phyloP scores from a whole-genome alignment of 495 filamentous ascomycete species.

The Polyplosphaeria fusca region DNA sequence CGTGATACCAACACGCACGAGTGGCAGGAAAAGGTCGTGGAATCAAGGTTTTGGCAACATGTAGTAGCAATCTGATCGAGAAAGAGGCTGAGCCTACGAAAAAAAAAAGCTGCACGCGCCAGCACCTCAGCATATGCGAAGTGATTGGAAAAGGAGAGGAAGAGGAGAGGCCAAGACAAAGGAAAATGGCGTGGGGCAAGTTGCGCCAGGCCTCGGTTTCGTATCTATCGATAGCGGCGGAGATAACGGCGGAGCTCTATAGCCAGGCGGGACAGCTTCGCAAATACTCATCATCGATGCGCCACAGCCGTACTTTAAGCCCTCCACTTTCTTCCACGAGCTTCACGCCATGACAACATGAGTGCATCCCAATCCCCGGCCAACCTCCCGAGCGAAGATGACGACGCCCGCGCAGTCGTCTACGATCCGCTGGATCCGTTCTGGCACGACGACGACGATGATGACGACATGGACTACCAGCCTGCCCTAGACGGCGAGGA shows the following conservation, averaged over 20 bases:
- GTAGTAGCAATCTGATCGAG: too few relatives aligned
- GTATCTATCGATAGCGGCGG: too few relatives aligned
- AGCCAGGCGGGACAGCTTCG: background rate
- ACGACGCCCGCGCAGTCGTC: conserved; percentile 14
- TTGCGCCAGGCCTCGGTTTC: too few relatives aligned
- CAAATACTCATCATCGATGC: background rate
- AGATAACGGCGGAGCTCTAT: background rate
- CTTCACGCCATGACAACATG: background rate
- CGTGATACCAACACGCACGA: too few relatives aligned
- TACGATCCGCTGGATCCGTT: conserved; percentile 26
- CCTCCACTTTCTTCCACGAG: background rate
- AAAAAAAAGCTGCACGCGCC: too few relatives aligned
- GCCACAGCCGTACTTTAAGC: background rate
- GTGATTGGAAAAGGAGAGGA: too few relatives aligned
- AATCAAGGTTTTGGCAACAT: too few relatives aligned
- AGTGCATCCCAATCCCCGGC: conserved; percentile 12
- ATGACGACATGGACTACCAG: conserved; percentile 33
- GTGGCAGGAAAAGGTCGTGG: too few relatives aligned
- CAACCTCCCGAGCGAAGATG: conserved; percentile 10
- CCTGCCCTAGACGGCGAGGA: conserved; percentile 17
- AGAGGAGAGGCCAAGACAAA: too few relatives aligned
- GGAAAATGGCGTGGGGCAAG: too few relatives aligned
- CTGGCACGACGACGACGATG: conserved; percentile 22
- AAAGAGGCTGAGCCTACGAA: too few relatives aligned
- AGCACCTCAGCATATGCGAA: too few relatives aligned